These are phyloP conservation scores for Coniosporium apollinis DNA, from an alignment of 495 filamentous ascomycete species.

Conservation along the genomic window DNA sequence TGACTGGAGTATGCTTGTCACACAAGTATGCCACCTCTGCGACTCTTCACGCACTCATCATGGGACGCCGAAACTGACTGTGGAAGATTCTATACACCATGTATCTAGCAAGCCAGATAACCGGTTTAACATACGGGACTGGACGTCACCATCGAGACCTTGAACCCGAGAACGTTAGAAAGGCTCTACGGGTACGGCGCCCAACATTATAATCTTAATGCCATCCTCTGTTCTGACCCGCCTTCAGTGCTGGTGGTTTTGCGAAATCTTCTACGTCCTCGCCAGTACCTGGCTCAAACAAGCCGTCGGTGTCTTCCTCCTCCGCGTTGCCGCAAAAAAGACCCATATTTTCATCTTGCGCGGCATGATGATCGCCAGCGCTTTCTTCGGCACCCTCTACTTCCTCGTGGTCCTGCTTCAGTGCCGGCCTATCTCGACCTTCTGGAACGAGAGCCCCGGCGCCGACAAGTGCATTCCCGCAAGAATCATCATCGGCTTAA, in stretches of 20 bases:
- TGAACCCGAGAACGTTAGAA: constrained; percentile 2
- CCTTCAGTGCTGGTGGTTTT: constrained; percentile 19
- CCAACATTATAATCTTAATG: not conserved
- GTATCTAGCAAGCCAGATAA: constrained; percentile 6
- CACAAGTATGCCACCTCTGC: constrained; percentile 2
- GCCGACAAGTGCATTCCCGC: constrained; percentile 17
- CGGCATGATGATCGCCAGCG: constrained; percentile 11
- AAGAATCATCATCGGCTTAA: constrained; percentile 8
- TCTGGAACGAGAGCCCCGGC: constrained; percentile 22
- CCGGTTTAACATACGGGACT: constrained; percentile 3
- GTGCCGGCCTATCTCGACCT: constrained; percentile 24
- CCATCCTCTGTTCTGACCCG: not conserved
- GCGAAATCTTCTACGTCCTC: constrained; percentile 24
- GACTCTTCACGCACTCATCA: no score
- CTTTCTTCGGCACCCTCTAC: constrained; percentile 21
- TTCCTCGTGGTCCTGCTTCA: constrained; percentile 29
- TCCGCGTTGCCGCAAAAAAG: constrained; percentile 24
- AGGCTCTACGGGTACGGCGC: constrained; percentile 1
- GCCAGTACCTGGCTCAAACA: constrained; percentile 24
- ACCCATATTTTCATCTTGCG: constrained; percentile 26
- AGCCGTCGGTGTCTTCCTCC: constrained; percentile 28
- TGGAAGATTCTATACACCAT: no score
- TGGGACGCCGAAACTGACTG: no score
- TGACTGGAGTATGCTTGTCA: constrained; percentile 6
- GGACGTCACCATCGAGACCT: constrained; percentile 6